These are phyloP conservation scores for Mortierella hygrophila DNA, from an alignment of 192 early-diverging fungal species.

Conservation along the genomic window DNA sequence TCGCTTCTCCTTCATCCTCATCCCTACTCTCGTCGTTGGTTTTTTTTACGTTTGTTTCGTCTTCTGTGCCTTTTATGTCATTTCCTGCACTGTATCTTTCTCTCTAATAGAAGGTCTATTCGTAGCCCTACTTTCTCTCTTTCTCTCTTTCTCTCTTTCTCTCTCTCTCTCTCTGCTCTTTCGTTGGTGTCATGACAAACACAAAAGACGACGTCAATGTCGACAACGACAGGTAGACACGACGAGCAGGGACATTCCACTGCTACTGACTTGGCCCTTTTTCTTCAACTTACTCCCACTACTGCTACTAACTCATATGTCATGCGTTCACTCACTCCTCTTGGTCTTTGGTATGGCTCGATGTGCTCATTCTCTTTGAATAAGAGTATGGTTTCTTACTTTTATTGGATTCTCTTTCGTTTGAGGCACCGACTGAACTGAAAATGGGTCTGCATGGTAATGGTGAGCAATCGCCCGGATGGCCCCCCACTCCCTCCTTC, in stretches of 20 bases:
- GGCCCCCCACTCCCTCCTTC: not conserved
- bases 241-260: not conserved
- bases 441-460: not conserved
- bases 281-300: not conserved
- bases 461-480: slow-evolving; percentile 3
- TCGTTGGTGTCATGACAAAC: not conserved
- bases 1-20: not conserved
- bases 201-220: not conserved
- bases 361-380: not conserved
- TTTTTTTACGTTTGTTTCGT: too few species aligned
- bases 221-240: not conserved
- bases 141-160: not conserved
- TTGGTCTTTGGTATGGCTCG: not conserved
- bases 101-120: slow-evolving; percentile 4
- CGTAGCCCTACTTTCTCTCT: not conserved
- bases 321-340: not conserved
- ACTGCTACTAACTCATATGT: not conserved
- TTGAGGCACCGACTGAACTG: slow-evolving; percentile 4
- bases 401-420: not conserved
- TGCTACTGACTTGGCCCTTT: not conserved
- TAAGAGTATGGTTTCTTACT: not conserved
- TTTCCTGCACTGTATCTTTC: not conserved
- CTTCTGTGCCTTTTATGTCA: too few species aligned
- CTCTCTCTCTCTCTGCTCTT: not conserved
- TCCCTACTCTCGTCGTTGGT: not conserved